Base-by-base conservation (phyloP, 78 protist species). In the Speleostelium caveatum region DNA sequence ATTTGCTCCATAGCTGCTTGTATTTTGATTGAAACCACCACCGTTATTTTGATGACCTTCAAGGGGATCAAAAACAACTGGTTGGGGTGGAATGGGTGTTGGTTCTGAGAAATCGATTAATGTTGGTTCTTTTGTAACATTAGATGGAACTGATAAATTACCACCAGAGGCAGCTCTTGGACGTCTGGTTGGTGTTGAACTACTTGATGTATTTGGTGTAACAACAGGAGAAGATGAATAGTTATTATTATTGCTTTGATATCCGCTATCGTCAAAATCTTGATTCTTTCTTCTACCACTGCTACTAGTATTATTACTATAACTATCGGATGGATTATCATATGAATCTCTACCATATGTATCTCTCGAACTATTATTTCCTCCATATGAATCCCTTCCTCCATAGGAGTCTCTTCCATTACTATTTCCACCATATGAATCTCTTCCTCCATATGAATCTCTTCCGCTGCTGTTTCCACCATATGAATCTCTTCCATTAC, bases 131-230 rank as follows among this genome's bases (percentile, higher is more conserved):
- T 53, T 66, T 36, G 33, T 35, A 24, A 24, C 58, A 26, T 61
- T 58, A n/a, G 42, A n/a, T 38, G 42, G 83, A 30, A 60, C 42
- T 2, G 39, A 32, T 39, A 62, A 59, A 36, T 36, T 65, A 39
- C 91, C 71, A 26, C 91, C 91, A 59, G 75, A 63, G 0, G 91
- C 91, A 39, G 91, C 91, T 69, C 91, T 67, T 30, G 91, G 91
- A 33, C 91, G 41, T 28, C 72, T 32, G 36, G 79, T 67, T 30
- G 79, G 79, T 41, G 79, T 56, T 28, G 61, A 36, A 42, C 66
- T 66, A 22, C 59, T 30, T 35, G 79, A 21, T 17, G 77, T 35
- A 24, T 53, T 35, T 78, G 51, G 75, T 32, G 62, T 56, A 17
- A 26, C 33, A 26, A 32, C 22, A 17, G 14, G 24, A 69, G 26